Evolutionary conservation across 2,329 filamentous ascomycete genomes (phyloP).

Genomic region (Apiospora malaysiana): DNA sequence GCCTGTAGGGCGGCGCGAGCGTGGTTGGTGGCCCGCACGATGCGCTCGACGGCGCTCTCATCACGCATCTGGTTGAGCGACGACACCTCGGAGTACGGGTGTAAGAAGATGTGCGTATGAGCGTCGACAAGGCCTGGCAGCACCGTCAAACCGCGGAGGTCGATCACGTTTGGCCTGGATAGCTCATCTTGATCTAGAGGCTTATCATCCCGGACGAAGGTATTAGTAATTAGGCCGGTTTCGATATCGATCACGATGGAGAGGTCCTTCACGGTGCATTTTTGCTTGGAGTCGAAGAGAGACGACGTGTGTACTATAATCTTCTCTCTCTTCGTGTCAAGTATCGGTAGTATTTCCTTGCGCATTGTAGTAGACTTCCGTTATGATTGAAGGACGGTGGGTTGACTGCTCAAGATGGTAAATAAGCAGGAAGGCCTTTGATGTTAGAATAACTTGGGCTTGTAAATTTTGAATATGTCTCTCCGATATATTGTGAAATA

Average conservation of each 20-base stretch:
- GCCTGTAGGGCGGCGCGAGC: constrained; percentile 58
- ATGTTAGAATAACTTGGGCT: background rate
- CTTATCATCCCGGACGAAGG: constrained; percentile 37
- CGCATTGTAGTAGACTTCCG: background rate
- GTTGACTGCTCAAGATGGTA: background rate
- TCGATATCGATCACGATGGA: constrained; percentile 48
- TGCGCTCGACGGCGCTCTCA: constrained; percentile 61
- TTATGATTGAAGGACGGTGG: no score
- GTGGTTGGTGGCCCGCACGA: constrained; percentile 60
- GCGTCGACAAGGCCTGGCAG: constrained; percentile 61
- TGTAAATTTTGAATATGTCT: background rate
- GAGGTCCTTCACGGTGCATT: constrained; percentile 46
- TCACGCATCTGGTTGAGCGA: constrained; percentile 58
- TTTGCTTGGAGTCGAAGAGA: constrained; percentile 53
- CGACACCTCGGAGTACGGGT: constrained; percentile 48
- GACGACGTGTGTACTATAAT: constrained; percentile 50
- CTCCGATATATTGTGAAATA: no score
- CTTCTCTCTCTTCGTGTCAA: background rate
- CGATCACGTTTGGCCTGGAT: constrained; percentile 42
- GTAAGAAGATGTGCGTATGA: constrained; percentile 63
- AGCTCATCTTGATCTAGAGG: background rate
- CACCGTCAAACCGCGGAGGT: constrained; percentile 58
- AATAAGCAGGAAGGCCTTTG: background rate
- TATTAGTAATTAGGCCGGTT: constrained; percentile 47
- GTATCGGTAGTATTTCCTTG: background rate